Conservation (phyloP, 108 stramenopile genomes). For the Mediolabrus comicus region DNA sequence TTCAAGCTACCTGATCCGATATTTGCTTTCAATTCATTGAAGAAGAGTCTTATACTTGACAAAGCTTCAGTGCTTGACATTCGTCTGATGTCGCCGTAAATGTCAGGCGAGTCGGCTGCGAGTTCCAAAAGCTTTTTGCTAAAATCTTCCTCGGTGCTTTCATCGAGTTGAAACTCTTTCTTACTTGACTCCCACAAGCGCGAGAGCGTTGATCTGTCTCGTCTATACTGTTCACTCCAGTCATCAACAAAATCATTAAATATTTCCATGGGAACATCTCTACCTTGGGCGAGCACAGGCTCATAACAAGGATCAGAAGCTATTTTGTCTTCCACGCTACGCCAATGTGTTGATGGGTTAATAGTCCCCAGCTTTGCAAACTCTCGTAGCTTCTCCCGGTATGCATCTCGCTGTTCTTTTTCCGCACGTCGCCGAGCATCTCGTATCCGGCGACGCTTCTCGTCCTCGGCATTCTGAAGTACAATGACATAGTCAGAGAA, state of each 20-base stretch:
- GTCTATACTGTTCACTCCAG: slow-evolving; percentile 66
- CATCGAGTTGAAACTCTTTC: slow-evolving; percentile 32
- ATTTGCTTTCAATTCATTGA: slow-evolving; percentile 49
- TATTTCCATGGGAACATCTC: slow-evolving; percentile 67
- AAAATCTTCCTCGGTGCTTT: slow-evolving; percentile 52
- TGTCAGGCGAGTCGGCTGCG: slow-evolving; percentile 51
- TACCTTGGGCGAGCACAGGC: slow-evolving; percentile 60
- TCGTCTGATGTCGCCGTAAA: slow-evolving; percentile 49
- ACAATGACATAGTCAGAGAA: slow-evolving; percentile 80
- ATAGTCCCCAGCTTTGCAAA: slow-evolving; percentile 60
- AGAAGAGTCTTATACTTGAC: slow-evolving; percentile 68
- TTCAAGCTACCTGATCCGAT: background rate
- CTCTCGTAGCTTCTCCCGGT: slow-evolving; percentile 35
- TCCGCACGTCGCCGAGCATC: slow-evolving; percentile 75
- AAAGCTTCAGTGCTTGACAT: slow-evolving; percentile 65
- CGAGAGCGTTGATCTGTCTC: slow-evolving; percentile 55
- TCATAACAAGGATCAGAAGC: slow-evolving; percentile 46
- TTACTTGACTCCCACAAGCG: slow-evolving; percentile 36
- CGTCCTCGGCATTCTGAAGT: slow-evolving; percentile 75
- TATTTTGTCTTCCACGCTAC: slow-evolving; percentile 56
- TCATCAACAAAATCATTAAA: slow-evolving; percentile 80
- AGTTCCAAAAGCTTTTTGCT: slow-evolving; percentile 49
- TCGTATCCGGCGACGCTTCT: slow-evolving; percentile 72
- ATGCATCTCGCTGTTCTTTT: slow-evolving; percentile 79
- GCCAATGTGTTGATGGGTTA: slow-evolving; percentile 57